Base-by-base conservation (phyloP, 441 rosid genomes). In the Croton setiger region DNA sequence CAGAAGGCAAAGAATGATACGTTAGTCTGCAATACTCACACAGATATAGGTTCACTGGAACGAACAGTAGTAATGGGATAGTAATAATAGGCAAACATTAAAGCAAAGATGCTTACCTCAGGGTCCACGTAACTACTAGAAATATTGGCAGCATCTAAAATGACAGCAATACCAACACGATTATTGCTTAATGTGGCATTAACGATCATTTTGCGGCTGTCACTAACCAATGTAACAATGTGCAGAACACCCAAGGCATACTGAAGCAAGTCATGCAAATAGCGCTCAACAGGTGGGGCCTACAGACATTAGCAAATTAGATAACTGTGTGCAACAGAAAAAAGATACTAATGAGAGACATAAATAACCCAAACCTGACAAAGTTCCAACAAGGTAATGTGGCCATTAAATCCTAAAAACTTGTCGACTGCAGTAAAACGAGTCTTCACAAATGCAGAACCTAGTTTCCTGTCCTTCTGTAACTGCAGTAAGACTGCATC, bases 231-330 rank as follows among this genome's bases (percentile, higher is more conserved):
- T 3, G 99, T 88, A 54, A 86, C 92, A 47, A 96, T 88, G 84
- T 96, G 99, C 71, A 96, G 86, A 70, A 96, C 96, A 82, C 99
- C 98, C 74, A 96, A 78, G 63, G 99, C 98, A 87, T 89, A 91
- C 76, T 91, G 97, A 77, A 89, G 96, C 82, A 96, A 82, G 76
- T 93, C 98, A 9, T 91, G 98, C 82, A 96, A 80, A 79, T 93
- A 91, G 56, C 99, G 95, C 75, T 96, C 99, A 62, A 88, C 96
- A 6, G 98, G 97, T 39, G 97, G 97, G 72, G 97, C 97, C 99
- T 96, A 77, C 73, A 69, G 64, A 68, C 66, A 83, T 53, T 12
- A 65, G 45, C 39, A 66, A 74, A 55, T 63, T 69, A 56, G 71
- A 61, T 20, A 60, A 43, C 51, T 45, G 53, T 41, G 54, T 23